A percentile compares a stretch with the other conserved stretches of the same genome.
phyloP scores from a whole-genome alignment of 2,329 filamentous ascomycete genomes.

The Pyrenochaeta sp. region DNA sequence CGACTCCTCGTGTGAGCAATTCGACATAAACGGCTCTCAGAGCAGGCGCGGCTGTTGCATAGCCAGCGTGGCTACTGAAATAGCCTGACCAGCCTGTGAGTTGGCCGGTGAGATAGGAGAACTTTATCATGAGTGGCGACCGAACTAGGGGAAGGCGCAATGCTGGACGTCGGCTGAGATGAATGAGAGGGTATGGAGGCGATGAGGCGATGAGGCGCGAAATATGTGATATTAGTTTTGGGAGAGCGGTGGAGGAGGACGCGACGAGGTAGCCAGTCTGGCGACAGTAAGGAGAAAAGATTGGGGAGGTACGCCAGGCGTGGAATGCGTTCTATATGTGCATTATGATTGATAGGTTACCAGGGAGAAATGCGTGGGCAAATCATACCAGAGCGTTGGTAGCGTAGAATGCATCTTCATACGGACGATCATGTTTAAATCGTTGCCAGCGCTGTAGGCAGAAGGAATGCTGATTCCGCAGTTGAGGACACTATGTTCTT shows the following conservation, averaged over 20 bases:
- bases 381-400: not conserved
- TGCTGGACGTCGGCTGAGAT: not conserved
- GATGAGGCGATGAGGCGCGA: not conserved
- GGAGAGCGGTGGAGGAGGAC: not conserved
- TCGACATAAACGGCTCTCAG: not conserved
- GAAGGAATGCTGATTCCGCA: not conserved
- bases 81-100: not conserved
- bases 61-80: not conserved
- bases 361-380: not conserved
- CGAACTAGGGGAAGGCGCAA: not conserved
- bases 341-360: not conserved
- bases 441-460: not conserved
- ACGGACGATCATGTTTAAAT: not conserved
- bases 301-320: not conserved
- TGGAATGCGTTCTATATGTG: not conserved
- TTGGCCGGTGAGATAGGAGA: not conserved
- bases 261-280: not conserved
- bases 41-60: not conserved
- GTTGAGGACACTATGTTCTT: not conserved
- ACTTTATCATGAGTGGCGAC: not conserved
- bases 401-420: not conserved
- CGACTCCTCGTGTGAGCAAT: not conserved
- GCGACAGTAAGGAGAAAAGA: not conserved
- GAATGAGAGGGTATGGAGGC: not conserved
- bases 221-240: not conserved